A percentile compares a stretch with the other conserved stretches of the same genome.
Conservation (phyloP, 495 filamentous ascomycete genomes). For the Talaromyces trachyspermus region DNA sequence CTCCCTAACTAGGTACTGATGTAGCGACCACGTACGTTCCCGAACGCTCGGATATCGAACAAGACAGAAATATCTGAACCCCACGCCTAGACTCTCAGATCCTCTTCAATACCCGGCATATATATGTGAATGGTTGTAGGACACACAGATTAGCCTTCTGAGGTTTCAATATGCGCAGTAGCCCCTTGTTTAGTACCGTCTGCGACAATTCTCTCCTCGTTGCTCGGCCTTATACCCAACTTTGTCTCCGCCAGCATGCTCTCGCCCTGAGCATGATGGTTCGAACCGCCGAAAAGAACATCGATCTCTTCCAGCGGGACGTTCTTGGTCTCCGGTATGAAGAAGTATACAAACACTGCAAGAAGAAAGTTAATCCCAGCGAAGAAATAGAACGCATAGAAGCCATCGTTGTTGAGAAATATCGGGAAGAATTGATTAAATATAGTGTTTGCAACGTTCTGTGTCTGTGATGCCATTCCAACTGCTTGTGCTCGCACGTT, state of each 20-base stretch:
- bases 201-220: background rate
- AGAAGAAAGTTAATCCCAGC: slow-evolving; percentile 49
- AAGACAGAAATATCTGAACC: no score
- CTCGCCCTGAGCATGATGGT: slow-evolving; percentile 50
- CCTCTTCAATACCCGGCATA: no score
- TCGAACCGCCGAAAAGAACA: slow-evolving; percentile 49
- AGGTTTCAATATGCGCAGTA: background rate
- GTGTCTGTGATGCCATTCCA: slow-evolving; percentile 60
- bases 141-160: no score
- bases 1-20: no score
- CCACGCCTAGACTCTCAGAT: no score
- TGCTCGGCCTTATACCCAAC: background rate
- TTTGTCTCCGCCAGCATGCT: slow-evolving; percentile 17
- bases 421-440: slow-evolving; percentile 62
- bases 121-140: no score
- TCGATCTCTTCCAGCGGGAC: slow-evolving; percentile 61
- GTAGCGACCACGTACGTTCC: no score
- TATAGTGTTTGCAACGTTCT: slow-evolving; percentile 59
- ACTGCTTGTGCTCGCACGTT: slow-evolving; percentile 60
- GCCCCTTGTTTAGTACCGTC: background rate
- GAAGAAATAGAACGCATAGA: slow-evolving; percentile 47
- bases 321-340: slow-evolving; percentile 68
- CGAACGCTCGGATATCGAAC: no score
- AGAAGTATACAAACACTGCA: slow-evolving; percentile 66
- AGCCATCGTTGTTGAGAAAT: slow-evolving; percentile 50